A percentile compares a stretch with the other conserved stretches of the same genome.
Conservation (phyloP, 1,284 basidiomycete species). For the Microbotryum violaceum region DNA sequence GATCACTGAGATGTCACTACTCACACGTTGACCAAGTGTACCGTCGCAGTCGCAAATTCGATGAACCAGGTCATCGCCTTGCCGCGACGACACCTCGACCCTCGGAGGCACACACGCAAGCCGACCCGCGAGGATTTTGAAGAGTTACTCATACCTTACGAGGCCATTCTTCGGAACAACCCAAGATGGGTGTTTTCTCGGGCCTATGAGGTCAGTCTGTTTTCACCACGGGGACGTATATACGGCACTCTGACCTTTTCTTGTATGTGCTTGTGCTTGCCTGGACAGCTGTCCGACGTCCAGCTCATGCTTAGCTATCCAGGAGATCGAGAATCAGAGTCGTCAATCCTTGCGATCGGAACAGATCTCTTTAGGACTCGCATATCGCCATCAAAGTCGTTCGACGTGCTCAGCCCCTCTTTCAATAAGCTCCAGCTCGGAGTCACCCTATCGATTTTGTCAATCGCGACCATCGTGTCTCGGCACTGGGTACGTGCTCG, state of each 20-base stretch:
- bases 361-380: slow-evolving; percentile 80
- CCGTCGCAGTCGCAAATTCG: slow-evolving; percentile 59
- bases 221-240: not conserved
- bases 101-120: slow-evolving; percentile 68
- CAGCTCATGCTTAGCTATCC: slow-evolving; percentile 63
- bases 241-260: no score
- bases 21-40: not conserved
- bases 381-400: slow-evolving; percentile 77
- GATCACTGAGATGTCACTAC: not conserved
- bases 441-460: slow-evolving; percentile 66
- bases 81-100: slow-evolving; percentile 68
- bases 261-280: no score
- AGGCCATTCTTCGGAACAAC: slow-evolving; percentile 66
- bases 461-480: slow-evolving; percentile 45
- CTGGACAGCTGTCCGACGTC: slow-evolving; percentile 56
- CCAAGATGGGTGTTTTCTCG: slow-evolving; percentile 70
- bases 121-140: slow-evolving; percentile 70
- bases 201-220: slow-evolving; percentile 55
- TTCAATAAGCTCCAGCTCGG: slow-evolving; percentile 93
- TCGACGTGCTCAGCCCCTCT: slow-evolving; percentile 81
- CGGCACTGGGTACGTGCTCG: no score
- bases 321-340: slow-evolving; percentile 82
- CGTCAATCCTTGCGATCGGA: slow-evolving; percentile 76
- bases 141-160: slow-evolving; percentile 78
- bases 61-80: slow-evolving; percentile 68